Base-by-base conservation (phyloP, 805 yeast genomes). In the Naumovozyma castellii region DNA sequence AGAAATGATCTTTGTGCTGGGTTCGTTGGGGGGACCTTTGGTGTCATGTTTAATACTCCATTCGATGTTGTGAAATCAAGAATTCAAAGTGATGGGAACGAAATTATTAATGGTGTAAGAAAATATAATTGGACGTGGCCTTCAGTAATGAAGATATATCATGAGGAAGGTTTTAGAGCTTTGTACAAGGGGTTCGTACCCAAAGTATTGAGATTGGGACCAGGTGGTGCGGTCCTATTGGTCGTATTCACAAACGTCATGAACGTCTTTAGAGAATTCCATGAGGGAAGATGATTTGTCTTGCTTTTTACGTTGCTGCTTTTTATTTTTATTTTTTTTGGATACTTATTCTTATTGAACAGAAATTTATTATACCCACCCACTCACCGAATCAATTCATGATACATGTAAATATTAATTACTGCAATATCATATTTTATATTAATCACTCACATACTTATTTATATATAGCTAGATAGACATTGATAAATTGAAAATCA, bases 61-160 rank as follows among this genome's bases (percentile, higher is more conserved):
- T 86, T 88, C 53, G 97, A 90, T 63, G 95, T 92, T 36, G 96
- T 90, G 53, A 90, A 92, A 69, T 83, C 95, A 10, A 78, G 97
- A 69, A 85, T 90, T 54, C 98, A 90, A 64, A 77, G 75, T 61
- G 71, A 83, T 28, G 71, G 74, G 40, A 64, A 67, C 30, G 68
- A 68, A 27, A 71, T 82, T 17, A 95, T 95, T 45, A 90, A 81
- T 46, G 73, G 73, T 33, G 27, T 22, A 22, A 80, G 90, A 50
- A 86, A 81, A 65, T 86, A 87, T 67, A 80, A 76, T 64, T 90
- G 97, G 96, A 78, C 95, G 15, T 56, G 76, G 50, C 95, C 95
- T 32, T 73, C 90, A 3, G 65, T 90, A 43, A 58, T 70, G 34
- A 70, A 78, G 15, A 84, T 90, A 18, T 76, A 78, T 54, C 48